Conservation (phyloP, 345 rosid species). For the Eutrema heterophyllum region DNA sequence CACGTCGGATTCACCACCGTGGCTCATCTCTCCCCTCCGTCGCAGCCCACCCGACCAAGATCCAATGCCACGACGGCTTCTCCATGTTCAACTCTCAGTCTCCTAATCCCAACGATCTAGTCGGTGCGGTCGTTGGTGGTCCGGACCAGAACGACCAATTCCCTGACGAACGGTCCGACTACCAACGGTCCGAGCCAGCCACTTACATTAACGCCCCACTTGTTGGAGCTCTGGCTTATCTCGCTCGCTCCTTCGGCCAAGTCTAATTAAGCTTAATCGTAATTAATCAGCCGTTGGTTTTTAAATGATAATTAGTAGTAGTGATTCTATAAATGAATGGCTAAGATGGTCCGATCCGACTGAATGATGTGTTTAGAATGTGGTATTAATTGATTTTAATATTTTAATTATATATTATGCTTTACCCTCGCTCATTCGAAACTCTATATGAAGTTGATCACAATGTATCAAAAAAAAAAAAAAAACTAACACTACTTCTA, state of each 20-base stretch:
- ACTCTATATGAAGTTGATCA: too few relatives aligned
- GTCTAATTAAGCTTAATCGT: constrained; percentile 25
- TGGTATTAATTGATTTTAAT: not conserved
- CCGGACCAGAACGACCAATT: constrained; percentile 70
- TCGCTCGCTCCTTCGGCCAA: constrained; percentile 70
- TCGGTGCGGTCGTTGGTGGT: constrained; percentile 87
- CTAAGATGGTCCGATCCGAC: not conserved
- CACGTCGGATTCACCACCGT: constrained; percentile 88
- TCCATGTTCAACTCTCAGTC: constrained; percentile 44
- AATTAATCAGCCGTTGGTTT: not conserved
- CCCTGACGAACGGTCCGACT: constrained; percentile 69
- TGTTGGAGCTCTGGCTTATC: constrained; percentile 77
- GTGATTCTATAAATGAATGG: constrained; percentile 1
- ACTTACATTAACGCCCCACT: constrained; percentile 90
- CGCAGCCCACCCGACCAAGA: constrained; percentile 54
- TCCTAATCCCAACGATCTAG: constrained; percentile 74
- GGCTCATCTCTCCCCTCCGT: constrained; percentile 84
- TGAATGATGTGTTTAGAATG: not conserved
- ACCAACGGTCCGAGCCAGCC: constrained; percentile 83
- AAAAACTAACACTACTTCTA: too few relatives aligned
- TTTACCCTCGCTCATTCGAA: too few relatives aligned
- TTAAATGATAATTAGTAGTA: not conserved
- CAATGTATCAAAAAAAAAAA: too few relatives aligned
- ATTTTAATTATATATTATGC: not conserved
- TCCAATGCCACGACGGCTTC: constrained; percentile 76